Percentiles rank a stretch among this genome's conserved stretches.
These are phyloP conservation scores for Trametes villosa DNA, from an alignment of 768 basidiomycete species.

Conservation along the genomic window DNA sequence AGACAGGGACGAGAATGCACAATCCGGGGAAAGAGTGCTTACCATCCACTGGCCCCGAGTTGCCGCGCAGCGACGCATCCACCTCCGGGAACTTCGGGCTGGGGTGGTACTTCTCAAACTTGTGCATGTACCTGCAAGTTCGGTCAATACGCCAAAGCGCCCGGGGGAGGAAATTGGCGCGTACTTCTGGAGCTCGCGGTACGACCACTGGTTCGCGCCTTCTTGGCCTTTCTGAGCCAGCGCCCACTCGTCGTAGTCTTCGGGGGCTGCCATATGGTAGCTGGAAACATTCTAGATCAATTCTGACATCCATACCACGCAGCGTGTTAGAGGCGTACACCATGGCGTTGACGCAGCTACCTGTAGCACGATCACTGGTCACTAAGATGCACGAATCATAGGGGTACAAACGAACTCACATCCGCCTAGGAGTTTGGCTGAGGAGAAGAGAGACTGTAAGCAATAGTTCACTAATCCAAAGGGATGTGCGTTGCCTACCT, in stretches of 20 bases:
- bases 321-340: conserved; percentile 31
- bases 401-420: conserved; percentile 47
- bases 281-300: conserved; percentile 22
- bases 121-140: conserved; percentile 61
- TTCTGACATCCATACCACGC: background rate
- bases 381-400: background rate
- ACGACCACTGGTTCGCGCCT: conserved; percentile 64
- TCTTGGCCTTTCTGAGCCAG: conserved; percentile 41
- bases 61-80: conserved; percentile 49
- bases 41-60: conserved; percentile 55
- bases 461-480: background rate
- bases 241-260: conserved; percentile 73
- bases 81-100: conserved; percentile 55
- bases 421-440: conserved; percentile 73
- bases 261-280: conserved; percentile 63
- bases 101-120: conserved; percentile 65
- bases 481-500: conserved; percentile 43
- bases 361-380: conserved; percentile 33
- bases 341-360: conserved; percentile 67
- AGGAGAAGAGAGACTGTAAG: background rate
- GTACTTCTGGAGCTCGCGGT: conserved; percentile 55
- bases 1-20: background rate
- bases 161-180: conserved; percentile 3
- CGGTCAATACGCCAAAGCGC: background rate
- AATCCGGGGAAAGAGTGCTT: background rate